Evolutionary conservation across 1,284 basidiomycete species (phyloP), one percentile per base, ranked within the genome.

Genomic region (Leccinum solheimii): DNA sequence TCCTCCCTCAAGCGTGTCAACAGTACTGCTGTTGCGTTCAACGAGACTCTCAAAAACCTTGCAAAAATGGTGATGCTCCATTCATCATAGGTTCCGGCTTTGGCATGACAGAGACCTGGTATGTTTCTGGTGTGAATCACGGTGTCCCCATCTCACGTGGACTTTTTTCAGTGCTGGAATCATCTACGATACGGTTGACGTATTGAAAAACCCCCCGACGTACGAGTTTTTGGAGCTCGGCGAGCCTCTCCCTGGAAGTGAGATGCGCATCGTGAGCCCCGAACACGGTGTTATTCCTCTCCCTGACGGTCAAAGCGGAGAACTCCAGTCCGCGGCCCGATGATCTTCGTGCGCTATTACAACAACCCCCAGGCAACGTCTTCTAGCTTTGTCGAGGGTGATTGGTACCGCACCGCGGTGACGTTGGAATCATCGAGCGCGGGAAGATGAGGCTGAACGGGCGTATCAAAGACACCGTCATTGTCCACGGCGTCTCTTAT

Each of bases 361-460:
- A 27, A 27, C 26, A 27, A 27, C 7, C 26, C 26, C 26, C 26
- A 26, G 26, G 26, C 26, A 26, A 26, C 26, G 26, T 26, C 26
- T 26, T 26, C 72, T n/a, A 72, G 75, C 57, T 76, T 78, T 30
- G 75, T 80, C 49, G 73, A 73, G 30, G 79, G 76, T 26, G 72
- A 77, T 21, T 81, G 79, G 79, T 80, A 78, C 66, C 74, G 77
- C 49, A 80, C 79, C 4, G 80, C 4, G 80, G 80, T 6, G 79
- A 80, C 57, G 61, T 74, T 1, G 80, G 73, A 11, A 70, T 80
- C 52, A 74, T 79, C 56, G 64, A 71, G n/a, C 68, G 74, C 6
- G 78, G 78, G 5, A 73, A 26, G 26, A 26, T 26, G 26, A 26
- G 26, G 26, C 5, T 26, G 26, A 26, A 1, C 26, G 26, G 26